Conservation (phyloP, 2,329 filamentous ascomycete species). For the Penicillium oxalicum region DNA sequence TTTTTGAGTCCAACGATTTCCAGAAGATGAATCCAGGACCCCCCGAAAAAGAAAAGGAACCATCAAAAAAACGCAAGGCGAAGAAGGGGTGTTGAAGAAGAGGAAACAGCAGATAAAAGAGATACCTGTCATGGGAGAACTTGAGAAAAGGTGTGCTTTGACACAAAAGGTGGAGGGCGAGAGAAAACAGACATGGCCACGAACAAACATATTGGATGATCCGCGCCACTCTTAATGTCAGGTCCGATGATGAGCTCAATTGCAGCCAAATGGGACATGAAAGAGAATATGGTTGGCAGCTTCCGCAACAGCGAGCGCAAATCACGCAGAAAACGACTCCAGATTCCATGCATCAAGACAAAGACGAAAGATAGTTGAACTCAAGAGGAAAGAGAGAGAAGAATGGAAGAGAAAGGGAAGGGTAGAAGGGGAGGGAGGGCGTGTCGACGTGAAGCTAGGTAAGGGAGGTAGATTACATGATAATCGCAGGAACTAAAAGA, state of each 20-base stretch:
- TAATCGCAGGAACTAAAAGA: slow-evolving; percentile 41
- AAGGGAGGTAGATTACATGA: slow-evolving; percentile 39
- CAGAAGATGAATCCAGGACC: slow-evolving; percentile 8
- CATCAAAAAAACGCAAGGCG: slow-evolving; percentile 13
- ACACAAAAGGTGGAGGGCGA: slow-evolving; percentile 11
- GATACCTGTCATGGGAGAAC: neutral
- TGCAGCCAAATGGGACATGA: slow-evolving; percentile 9
- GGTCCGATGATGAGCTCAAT: slow-evolving; percentile 1
- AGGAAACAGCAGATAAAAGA: slow-evolving; percentile 3
- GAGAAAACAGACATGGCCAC: slow-evolving; percentile 20
- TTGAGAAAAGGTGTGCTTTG: neutral
- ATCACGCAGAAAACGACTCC: slow-evolving; percentile 33
- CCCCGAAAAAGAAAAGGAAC: slow-evolving; percentile 8
- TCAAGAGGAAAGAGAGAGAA: no score
- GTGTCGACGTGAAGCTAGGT: slow-evolving; percentile 23
- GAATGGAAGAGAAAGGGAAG: slow-evolving; percentile 19
- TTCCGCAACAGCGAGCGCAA: slow-evolving; percentile 20
- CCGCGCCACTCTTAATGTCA: no score
- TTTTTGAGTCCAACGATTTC: slow-evolving; percentile 21
- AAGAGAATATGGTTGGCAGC: slow-evolving; percentile 6
- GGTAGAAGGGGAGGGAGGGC: slow-evolving; percentile 20
- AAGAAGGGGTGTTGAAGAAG: slow-evolving; percentile 11
- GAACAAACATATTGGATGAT: slow-evolving; percentile 15
- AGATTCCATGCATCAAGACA: slow-evolving; percentile 32
- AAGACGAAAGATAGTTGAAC: slow-evolving; percentile 6